Evolutionary conservation across 2,329 filamentous ascomycete species (phyloP).

Genomic region (Byssoonygena ceratinophila): DNA sequence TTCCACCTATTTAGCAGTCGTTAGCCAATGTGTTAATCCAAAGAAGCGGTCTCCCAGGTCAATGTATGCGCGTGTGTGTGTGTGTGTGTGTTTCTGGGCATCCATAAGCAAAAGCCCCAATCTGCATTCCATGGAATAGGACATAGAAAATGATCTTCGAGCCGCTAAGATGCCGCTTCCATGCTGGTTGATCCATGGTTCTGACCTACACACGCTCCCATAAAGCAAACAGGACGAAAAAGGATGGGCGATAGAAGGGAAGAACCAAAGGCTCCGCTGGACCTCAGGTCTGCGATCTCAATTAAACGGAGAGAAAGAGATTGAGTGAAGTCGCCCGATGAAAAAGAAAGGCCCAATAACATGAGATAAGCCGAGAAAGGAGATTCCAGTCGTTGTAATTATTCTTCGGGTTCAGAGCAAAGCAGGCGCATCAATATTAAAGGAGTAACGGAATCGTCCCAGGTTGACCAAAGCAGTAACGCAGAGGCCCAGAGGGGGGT

Average conservation of each 20-base stretch:
- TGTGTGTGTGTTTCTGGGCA: too few relatives aligned
- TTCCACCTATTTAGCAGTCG: slow-evolving; percentile 54
- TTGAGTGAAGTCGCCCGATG: neutral
- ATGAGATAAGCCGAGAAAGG: slow-evolving; percentile 4
- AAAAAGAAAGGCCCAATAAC: slow-evolving; percentile 2
- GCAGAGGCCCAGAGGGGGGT: neutral
- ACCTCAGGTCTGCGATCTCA: neutral
- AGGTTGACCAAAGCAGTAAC: slow-evolving; percentile 6
- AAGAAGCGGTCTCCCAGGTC: too few relatives aligned
- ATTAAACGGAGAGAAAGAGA: neutral
- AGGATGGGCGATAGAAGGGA: neutral
- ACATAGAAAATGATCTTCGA: slow-evolving; percentile 69
- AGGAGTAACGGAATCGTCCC: slow-evolving; percentile 5
- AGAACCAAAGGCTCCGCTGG: neutral
- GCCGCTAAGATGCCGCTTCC: slow-evolving; percentile 51
- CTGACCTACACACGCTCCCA: slow-evolving; percentile 4
- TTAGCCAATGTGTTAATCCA: neutral
- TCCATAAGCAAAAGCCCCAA: slow-evolving; percentile 68
- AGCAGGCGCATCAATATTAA: slow-evolving; percentile 12
- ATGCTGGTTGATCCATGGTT: slow-evolving; percentile 16
- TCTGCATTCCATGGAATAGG: slow-evolving; percentile 70
- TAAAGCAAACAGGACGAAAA: neutral
- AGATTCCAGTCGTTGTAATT: neutral
- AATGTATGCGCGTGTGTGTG: too few relatives aligned
- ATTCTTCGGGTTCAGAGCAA: neutral